Evolutionary conservation across 345 rosid genomes (phyloP), one percentile per base, ranked within the genome.

Genomic region (Mercurialis annua): DNA sequence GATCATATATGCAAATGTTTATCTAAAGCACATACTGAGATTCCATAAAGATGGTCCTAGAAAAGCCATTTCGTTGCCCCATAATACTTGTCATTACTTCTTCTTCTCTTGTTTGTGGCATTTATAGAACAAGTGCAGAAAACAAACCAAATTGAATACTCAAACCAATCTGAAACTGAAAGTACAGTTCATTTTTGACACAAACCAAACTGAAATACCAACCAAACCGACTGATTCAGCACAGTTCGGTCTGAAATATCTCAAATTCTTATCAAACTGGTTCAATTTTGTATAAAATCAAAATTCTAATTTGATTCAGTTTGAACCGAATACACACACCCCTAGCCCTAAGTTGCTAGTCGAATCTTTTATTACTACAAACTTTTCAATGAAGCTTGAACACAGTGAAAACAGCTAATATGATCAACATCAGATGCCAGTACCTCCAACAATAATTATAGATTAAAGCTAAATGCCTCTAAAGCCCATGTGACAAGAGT

Each of bases 61-160:
- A 60, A 47, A 43, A 26, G 27, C 64, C 31, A 59, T 52, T 40
- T 60, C 42, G 24, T 51, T 6, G 58, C 59, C 26, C 15, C 21
- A 21, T n/a, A 23, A 49, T 30, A 58, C 17, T 44, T 9, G 57
- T 46, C 51, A 27, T 59, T 15, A 50, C 40, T 46, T 33, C 9
- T 38, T 42, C 26, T 12, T 21, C 9, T 38, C 34, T 20, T 64
- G 42, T 18, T 29, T 14, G n/a, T 64, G 20, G 31, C 12, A 23
- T 4, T n/a, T 24, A 38, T 21, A 40, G 34, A 51, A 51, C 30
- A 60, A 6, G n/a, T n/a, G n/a, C n/a, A n/a, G n/a, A n/a, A n/a
- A n/a, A n/a, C n/a, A n/a, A n/a, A n/a, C n/a, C n/a, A n/a, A n/a
- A n/a, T n/a, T n/a, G n/a, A n/a, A n/a, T n/a, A n/a, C n/a, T n/a